Percentiles rank a stretch among this genome's conserved stretches.
These are phyloP conservation scores for Phylloporus arenicola DNA, from an alignment of 768 basidiomycete species.

Conservation along the genomic window DNA sequence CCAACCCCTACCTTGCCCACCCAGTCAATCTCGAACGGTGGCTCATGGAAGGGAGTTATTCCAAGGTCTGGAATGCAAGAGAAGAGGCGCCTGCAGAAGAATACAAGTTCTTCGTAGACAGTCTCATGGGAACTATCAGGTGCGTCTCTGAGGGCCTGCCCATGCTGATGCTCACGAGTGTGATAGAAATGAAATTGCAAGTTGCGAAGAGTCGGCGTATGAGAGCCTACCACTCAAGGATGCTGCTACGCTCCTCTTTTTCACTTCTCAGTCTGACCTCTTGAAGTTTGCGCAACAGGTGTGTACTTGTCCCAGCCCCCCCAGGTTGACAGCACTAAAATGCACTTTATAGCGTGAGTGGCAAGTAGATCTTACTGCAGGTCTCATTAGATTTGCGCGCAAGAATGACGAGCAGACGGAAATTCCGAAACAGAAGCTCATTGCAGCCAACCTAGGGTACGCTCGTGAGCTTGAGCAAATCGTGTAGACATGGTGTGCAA, in stretches of 20 bases:
- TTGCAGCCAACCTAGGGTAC: slow-evolving; percentile 69
- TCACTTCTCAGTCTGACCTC: slow-evolving; percentile 74
- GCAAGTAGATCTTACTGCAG: slow-evolving; percentile 69
- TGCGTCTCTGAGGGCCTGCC: slow-evolving; percentile 27
- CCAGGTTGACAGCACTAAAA: background rate
- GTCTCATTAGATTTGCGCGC: slow-evolving; percentile 70
- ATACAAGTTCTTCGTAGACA: slow-evolving; percentile 91
- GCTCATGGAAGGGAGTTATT: slow-evolving; percentile 98
- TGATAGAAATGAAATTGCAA: slow-evolving; percentile 89
- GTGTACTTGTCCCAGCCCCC: slow-evolving; percentile 13
- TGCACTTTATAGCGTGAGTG: slow-evolving; percentile 60
- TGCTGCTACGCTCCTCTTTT: slow-evolving; percentile 88
- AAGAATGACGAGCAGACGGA: slow-evolving; percentile 80
- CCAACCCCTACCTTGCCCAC: slow-evolving; percentile 73
- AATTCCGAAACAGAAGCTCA: slow-evolving; percentile 81
- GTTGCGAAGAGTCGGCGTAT: slow-evolving; percentile 93
- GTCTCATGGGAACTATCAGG: slow-evolving; percentile 92
- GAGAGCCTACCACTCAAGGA: slow-evolving; percentile 86
- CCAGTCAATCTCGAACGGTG: slow-evolving; percentile 91
- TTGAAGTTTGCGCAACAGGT: slow-evolving; percentile 80
- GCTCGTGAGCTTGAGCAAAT: slow-evolving; percentile 90
- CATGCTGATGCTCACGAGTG: slow-evolving; percentile 2
- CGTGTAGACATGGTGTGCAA: slow-evolving; percentile 45
- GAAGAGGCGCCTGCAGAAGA: slow-evolving; percentile 91
- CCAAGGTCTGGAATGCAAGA: slow-evolving; percentile 94